Conservation (phyloP, 371 early-diverging fungal genomes). For the Coemansia sp. region DNA sequence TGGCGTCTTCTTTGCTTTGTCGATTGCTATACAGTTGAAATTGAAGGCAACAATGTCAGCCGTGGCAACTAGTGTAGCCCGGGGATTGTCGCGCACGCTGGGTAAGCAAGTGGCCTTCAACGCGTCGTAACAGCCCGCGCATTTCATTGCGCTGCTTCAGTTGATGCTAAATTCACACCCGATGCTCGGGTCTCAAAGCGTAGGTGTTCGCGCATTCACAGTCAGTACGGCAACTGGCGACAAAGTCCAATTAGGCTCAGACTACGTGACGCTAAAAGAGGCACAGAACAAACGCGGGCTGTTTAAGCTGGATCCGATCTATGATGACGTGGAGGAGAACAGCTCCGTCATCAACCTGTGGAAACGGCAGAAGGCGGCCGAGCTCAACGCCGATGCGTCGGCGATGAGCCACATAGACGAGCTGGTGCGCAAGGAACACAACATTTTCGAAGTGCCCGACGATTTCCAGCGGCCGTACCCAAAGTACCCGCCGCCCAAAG, state of each 20-base stretch:
- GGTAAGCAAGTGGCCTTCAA: neutral
- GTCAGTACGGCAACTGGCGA: neutral
- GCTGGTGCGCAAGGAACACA: conserved; percentile 31
- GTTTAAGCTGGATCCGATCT: conserved; percentile 42
- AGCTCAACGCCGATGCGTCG: conserved; percentile 17
- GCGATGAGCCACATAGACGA: conserved; percentile 13
- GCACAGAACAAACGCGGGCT: conserved; percentile 12
- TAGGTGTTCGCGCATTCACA: conserved; percentile 12
- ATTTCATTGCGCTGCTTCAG: neutral
- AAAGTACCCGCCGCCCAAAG: conserved; percentile 11
- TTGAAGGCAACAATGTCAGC: conserved; percentile 2
- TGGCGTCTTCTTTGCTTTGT: neutral
- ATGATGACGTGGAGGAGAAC: conserved; percentile 48
- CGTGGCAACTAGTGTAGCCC: neutral
- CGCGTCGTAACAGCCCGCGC: neutral
- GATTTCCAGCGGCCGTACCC: conserved; percentile 16
- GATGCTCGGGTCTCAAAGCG: neutral
- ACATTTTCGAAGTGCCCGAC: conserved; percentile 13
- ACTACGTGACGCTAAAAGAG: neutral
- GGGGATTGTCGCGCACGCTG: neutral
- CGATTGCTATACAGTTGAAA: neutral
- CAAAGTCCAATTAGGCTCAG: neutral
- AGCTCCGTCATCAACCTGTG: conserved; percentile 50
- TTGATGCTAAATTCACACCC: too few relatives aligned
- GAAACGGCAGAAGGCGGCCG: conserved; percentile 47